Evolutionary conservation across 2,329 filamentous ascomycete species (phyloP).

Genomic region (Emericellopsis atlantica): DNA sequence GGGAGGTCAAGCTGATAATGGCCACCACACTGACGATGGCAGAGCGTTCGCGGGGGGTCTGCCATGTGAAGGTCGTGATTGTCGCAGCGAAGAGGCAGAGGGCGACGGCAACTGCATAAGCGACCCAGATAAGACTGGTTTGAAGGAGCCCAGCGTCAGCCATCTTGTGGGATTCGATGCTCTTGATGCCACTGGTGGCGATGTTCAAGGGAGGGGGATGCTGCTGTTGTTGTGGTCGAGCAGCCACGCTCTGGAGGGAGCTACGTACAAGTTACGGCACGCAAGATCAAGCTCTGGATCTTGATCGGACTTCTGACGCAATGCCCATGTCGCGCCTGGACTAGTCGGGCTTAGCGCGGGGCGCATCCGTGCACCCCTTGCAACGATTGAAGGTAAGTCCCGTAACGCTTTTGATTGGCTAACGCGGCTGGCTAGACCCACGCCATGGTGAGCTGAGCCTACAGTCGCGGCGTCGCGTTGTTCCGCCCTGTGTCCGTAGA

Average conservation of each 20-base stretch:
- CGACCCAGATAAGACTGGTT: conserved; percentile 85
- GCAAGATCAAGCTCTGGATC: background rate
- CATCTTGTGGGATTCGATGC: conserved; percentile 12
- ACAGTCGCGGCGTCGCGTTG: conserved; percentile 5
- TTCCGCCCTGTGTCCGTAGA: conserved; percentile 1
- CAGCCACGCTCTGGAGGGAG: background rate
- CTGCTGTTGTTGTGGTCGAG: background rate
- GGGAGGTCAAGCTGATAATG: conserved; percentile 72
- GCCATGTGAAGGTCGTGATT: conserved; percentile 85
- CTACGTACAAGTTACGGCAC: background rate
- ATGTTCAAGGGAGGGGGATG: background rate
- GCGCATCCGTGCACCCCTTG: no score
- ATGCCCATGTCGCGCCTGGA: background rate
- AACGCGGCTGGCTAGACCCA: background rate
- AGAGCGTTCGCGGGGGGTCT: conserved; percentile 77
- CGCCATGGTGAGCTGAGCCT: background rate
- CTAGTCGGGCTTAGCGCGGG: background rate
- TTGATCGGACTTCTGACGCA: background rate
- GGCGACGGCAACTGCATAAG: conserved; percentile 73
- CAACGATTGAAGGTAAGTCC: no score
- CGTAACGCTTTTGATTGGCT: no score
- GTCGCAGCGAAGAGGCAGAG: conserved; percentile 66
- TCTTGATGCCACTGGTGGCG: background rate
- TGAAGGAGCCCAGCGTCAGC: conserved; percentile 55
- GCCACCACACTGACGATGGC: conserved; percentile 70